A percentile compares a stretch with the other conserved stretches of the same genome.
Conservation (phyloP, 495 filamentous ascomycete species). For the Penicillium lagena region DNA sequence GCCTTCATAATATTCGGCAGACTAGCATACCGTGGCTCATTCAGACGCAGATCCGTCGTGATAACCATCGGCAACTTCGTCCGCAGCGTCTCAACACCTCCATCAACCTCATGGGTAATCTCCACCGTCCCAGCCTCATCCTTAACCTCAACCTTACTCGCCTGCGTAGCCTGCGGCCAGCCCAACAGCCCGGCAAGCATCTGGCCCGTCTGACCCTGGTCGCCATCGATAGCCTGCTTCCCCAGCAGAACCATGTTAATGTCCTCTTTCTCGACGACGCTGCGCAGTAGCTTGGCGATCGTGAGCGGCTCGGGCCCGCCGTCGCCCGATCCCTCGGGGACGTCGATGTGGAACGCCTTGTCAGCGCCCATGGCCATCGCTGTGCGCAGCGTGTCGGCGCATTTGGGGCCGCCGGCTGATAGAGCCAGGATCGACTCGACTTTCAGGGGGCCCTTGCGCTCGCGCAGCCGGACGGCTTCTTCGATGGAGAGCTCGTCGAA, state of each 20-base stretch:
- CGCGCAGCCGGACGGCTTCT: slow-evolving; percentile 88
- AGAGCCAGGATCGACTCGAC: slow-evolving; percentile 89
- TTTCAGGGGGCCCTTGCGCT: slow-evolving; percentile 52
- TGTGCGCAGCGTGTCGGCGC: slow-evolving; percentile 79
- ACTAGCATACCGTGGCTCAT: slow-evolving; percentile 91
- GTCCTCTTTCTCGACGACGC: slow-evolving; percentile 72
- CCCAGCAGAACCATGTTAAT: slow-evolving; percentile 88
- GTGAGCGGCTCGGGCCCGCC: slow-evolving; percentile 76
- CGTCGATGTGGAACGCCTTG: slow-evolving; percentile 76
- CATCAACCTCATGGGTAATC: slow-evolving; percentile 90
- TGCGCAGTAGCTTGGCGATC: slow-evolving; percentile 80
- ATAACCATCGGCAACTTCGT: slow-evolving; percentile 83
- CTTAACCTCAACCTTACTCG: slow-evolving; percentile 69
- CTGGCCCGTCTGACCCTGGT: slow-evolving; percentile 92
- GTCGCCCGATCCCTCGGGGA: slow-evolving; percentile 40
- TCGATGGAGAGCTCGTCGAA: slow-evolving; percentile 98
- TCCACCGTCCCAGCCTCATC: slow-evolving; percentile 49
- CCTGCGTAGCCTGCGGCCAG: slow-evolving; percentile 94
- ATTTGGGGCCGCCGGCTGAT: slow-evolving; percentile 80
- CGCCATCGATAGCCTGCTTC: slow-evolving; percentile 97
- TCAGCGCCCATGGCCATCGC: slow-evolving; percentile 99
- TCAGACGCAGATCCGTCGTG: slow-evolving; percentile 90
- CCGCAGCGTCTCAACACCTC: slow-evolving; percentile 83
- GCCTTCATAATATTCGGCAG: slow-evolving; percentile 99
- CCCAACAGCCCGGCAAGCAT: slow-evolving; percentile 91